Conservation (phyloP, 2,329 filamentous ascomycete species). For the Fusarium equiseti region DNA sequence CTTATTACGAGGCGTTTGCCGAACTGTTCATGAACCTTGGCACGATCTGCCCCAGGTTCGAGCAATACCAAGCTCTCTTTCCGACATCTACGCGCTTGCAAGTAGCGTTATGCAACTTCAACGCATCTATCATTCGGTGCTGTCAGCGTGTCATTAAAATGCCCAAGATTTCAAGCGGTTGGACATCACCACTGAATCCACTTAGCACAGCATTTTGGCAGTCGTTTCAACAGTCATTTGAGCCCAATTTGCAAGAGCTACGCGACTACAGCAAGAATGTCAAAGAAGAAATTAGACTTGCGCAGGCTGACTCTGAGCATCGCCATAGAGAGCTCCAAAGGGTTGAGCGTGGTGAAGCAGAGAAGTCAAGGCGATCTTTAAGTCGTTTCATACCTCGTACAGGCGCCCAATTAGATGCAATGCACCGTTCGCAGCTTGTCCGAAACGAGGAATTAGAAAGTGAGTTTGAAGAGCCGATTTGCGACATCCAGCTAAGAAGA, state of each 20-base stretch:
- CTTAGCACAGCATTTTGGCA: slow-evolving; percentile 6
- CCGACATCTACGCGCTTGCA: slow-evolving; percentile 51
- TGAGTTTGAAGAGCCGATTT: rapidly evolving
- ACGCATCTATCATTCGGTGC: slow-evolving; percentile 52
- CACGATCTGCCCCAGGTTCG: slow-evolving; percentile 51
- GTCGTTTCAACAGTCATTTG: slow-evolving; percentile 50
- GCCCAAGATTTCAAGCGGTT: slow-evolving; percentile 14
- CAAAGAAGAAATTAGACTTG: slow-evolving; percentile 42
- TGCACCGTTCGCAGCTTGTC: rapidly evolving
- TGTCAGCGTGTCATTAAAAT: slow-evolving; percentile 46
- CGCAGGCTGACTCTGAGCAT: slow-evolving; percentile 41
- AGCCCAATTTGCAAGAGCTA: slow-evolving; percentile 41
- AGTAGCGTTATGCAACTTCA: slow-evolving; percentile 51
- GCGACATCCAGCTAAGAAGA: rapidly evolving
- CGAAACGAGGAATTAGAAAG: rapidly evolving
- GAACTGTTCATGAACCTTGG: slow-evolving; percentile 53
- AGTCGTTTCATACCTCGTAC: not conserved
- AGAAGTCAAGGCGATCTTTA: rapidly evolving
- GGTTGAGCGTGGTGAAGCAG: not conserved
- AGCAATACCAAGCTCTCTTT: slow-evolving; percentile 54
- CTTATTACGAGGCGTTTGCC: slow-evolving; percentile 56
- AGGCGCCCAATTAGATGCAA: rapidly evolving
- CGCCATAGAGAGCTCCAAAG: slow-evolving; percentile 41
- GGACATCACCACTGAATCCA: slow-evolving; percentile 2
- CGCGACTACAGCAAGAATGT: slow-evolving; percentile 37